phyloP scores from a whole-genome alignment of 2,329 filamentous ascomycete genomes.

The Talaromyces sp. region DNA sequence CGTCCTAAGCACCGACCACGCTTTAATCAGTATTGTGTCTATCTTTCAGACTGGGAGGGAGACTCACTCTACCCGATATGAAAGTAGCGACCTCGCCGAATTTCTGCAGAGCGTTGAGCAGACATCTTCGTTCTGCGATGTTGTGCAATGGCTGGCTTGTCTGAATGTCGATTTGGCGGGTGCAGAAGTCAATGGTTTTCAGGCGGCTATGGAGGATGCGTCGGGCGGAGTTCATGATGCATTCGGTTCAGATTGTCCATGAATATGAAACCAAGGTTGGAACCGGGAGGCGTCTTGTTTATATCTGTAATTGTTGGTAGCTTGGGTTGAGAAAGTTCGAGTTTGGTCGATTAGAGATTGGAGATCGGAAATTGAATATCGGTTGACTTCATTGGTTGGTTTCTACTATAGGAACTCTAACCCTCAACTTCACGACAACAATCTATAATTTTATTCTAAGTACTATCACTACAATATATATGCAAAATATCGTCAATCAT shows the following conservation, averaged over 20 bases:
- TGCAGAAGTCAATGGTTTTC: background rate
- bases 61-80: constrained; percentile 34
- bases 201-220: background rate
- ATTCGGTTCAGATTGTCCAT: background rate
- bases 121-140: constrained; percentile 33
- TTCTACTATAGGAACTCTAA: background rate
- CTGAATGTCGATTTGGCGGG: constrained; percentile 32
- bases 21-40: no score
- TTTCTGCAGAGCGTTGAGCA: constrained; percentile 39
- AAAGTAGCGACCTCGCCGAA: constrained; percentile 42
- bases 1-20: constrained; percentile 16
- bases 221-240: constrained; percentile 9
- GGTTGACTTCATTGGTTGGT: background rate
- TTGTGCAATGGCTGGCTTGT: constrained; percentile 28
- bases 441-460: background rate
- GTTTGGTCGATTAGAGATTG: background rate
- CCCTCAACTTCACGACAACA: background rate
- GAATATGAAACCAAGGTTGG: background rate
- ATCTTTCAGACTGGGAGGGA: no score
- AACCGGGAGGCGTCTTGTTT: background rate
- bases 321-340: background rate
- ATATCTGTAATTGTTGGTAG: background rate
- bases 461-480: background rate
- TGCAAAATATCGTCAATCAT: background rate
- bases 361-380: background rate